Evolutionary conservation across 2,329 filamentous ascomycete genomes (phyloP), one percentile per base, ranked within the genome.

Genomic region (Clarireedia hainanense): DNA sequence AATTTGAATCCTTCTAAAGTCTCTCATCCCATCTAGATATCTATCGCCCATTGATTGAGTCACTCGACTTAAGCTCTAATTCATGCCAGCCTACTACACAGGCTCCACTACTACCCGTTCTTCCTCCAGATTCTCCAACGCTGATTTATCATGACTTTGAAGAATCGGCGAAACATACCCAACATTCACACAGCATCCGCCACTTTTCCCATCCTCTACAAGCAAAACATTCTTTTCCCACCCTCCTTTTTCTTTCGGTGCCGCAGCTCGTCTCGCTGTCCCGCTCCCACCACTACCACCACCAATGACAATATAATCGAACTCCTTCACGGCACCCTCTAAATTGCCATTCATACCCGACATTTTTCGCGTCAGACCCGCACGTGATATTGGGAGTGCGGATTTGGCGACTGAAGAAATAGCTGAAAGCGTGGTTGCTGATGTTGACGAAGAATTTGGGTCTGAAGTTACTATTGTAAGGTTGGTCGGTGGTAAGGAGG

Each of bases 221-320:
- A 79, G 72, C 60, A 78, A 60, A 4, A 74, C 76, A 68, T 77
- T 78, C 57, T 73, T 73, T 17, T 73, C 72, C 66, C 79, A 78
- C 74, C 74, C 78, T 17, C 77, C 76, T 10, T 50, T 50, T 15
- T 45, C 46, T 20, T 2, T 50, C 5, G 46, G 46, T 2, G 17
- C 24, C 17, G 75, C 71, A 14, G 75, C 76, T 64, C 76, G 70
- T 57, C 76, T 72, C 47, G 73, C 75, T 53, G 75, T 73, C 55
- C 73, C 76, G 61, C 71, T 74, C 24, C 76, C 77, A 57, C 77
- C 76, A 61, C 72, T 75, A 42, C 77, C 76, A 61, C 76, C 77
- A 42, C 77, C 76, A 58, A 79, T 74, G 57, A 79, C 77, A 53
- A 80, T 78, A 61, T 75, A 79, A 63, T 80, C 76, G 65, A 75